Conservation (phyloP, 78 protist species). For the Dictyostelium discoideum region DNA sequence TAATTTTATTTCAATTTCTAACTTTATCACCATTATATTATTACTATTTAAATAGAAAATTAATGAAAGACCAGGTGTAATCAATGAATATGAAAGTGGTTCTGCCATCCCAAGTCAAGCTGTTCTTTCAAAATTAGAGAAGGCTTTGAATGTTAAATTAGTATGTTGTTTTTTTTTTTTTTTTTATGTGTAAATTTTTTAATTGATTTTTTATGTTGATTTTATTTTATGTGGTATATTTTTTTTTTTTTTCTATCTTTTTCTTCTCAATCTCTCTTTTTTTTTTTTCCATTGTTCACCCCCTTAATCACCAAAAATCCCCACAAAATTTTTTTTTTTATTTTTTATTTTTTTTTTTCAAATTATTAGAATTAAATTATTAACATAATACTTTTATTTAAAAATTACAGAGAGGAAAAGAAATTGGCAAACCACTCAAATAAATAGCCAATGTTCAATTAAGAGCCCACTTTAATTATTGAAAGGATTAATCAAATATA, state of each 20-base stretch:
- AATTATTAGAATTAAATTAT: neutral
- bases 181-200: neutral
- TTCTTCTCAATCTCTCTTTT: too few relatives aligned
- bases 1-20: neutral
- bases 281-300: neutral
- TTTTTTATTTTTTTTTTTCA: too few relatives aligned
- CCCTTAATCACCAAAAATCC: neutral
- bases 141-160: constrained; percentile 85
- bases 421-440: constrained; percentile 53
- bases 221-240: too few relatives aligned
- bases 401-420: constrained; percentile 43
- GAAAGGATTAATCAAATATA: neutral
- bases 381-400: neutral
- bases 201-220: too few relatives aligned
- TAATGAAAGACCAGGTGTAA: constrained; percentile 74
- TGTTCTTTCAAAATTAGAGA: constrained; percentile 87
- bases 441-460: neutral
- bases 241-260: neutral
- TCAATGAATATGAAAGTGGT: constrained; percentile 89
- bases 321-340: neutral
- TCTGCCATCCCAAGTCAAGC: constrained; percentile 87
- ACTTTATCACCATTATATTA: neutral
- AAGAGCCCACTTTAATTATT: neutral
- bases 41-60: too few relatives aligned
- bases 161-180: neutral